Conservation (phyloP, 441 rosid species). For the Adansonia gregorii region DNA sequence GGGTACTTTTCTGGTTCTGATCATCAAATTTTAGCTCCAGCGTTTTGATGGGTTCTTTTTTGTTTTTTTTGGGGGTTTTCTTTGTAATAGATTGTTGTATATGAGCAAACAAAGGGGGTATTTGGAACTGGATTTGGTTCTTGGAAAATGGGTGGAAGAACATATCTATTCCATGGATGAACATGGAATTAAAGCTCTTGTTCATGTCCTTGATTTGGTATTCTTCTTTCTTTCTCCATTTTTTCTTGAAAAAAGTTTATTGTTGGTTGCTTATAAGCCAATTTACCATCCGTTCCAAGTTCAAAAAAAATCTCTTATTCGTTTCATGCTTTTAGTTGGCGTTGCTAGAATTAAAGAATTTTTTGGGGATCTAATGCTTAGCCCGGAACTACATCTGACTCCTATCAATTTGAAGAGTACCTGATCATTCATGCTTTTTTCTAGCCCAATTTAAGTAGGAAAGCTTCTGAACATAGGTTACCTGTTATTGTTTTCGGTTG, state of each 20-base stretch:
- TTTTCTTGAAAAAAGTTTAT: slow-evolving; percentile 29
- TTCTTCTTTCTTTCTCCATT: slow-evolving; percentile 14
- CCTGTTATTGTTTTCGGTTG: neutral
- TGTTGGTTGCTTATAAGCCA: neutral
- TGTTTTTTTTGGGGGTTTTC: neutral
- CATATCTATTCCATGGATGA: slow-evolving; percentile 72
- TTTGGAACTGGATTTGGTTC: slow-evolving; percentile 84
- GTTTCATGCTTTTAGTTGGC: neutral
- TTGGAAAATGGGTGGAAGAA: slow-evolving; percentile 91
- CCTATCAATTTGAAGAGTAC: neutral
- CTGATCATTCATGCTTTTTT: neutral
- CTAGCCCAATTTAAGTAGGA: neutral
- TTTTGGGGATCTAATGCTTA: neutral
- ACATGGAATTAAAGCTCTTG: slow-evolving; percentile 66
- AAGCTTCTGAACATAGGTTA: neutral
- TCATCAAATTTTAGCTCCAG: neutral
- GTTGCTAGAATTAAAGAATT: neutral
- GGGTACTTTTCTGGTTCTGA: neutral
- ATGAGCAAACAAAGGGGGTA: slow-evolving; percentile 94
- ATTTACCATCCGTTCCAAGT: neutral
- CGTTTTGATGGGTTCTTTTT: neutral
- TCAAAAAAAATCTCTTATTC: neutral
- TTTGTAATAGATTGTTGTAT: slow-evolving; percentile 61
- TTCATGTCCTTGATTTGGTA: slow-evolving; percentile 87
- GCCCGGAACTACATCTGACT: neutral